Conservation (phyloP, 2,329 filamentous ascomycete genomes). For the Grosmannia penicillata region DNA sequence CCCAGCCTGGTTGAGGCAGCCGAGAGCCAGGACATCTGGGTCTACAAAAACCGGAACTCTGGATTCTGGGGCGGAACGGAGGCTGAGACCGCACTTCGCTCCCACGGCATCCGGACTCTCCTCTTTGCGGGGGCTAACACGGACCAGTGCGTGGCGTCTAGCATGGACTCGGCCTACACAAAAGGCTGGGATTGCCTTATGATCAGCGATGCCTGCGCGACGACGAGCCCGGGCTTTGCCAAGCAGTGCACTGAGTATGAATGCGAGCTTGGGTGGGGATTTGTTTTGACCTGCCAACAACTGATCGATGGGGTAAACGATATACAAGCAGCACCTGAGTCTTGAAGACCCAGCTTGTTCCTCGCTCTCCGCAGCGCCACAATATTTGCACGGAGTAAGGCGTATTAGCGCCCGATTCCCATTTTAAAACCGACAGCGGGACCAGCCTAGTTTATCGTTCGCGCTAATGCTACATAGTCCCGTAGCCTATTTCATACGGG, state of each 20-base stretch:
- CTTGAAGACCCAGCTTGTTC: too few species aligned
- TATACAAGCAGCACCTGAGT: too few species aligned
- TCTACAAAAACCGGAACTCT: background rate
- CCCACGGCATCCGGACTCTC: background rate
- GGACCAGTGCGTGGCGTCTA: background rate
- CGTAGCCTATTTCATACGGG: too few species aligned
- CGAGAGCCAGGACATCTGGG: background rate
- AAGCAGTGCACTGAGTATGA: too few species aligned
- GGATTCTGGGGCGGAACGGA: background rate
- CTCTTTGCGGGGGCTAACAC: background rate
- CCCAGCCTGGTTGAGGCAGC: background rate
- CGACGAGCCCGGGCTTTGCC: too few species aligned
- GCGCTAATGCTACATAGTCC: too few species aligned
- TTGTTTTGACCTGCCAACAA: background rate
- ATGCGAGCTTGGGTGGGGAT: background rate
- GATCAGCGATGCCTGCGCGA: background rate
- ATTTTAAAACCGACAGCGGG: too few species aligned
- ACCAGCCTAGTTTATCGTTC: too few species aligned
- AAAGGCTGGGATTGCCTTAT: background rate
- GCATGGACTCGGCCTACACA: background rate
- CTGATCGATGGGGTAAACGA: background rate
- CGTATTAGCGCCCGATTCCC: too few species aligned
- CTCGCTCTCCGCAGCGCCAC: too few species aligned
- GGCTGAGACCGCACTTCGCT: background rate
- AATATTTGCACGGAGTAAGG: too few species aligned